Evolutionary conservation across 495 filamentous ascomycete species (phyloP), one percentile per base, ranked within the genome.

Genomic region (Trichoderma parareesei): DNA sequence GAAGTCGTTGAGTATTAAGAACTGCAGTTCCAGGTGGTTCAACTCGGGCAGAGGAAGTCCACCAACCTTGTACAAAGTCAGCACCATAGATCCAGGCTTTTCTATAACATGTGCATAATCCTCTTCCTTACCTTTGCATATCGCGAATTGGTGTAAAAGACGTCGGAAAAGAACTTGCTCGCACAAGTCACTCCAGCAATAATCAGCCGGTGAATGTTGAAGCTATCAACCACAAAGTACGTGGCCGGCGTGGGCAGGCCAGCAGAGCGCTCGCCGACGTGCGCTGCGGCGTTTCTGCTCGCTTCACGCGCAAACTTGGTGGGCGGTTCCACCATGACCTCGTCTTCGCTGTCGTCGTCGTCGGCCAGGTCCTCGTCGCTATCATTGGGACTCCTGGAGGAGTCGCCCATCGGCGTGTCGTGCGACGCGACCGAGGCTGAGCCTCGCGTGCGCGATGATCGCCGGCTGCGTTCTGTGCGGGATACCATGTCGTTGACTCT

Each of bases 131-230:
- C 94, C 89, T 98, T 99, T 67, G 95, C 94, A 74, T 99, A 99
- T 84, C 94, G 82, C 57, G 95, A 98, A 77, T 99, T 99, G 18
- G 94, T 99, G 71, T 98, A 99, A 71, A 99, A 99, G 53, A 98
- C 92, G 79, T 99, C 94, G 4, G 93, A 97, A 75, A 99, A 99
- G 82, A 98, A 99, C 78, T 99, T 99, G 84, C 93, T 97, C 11
- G 95, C 93, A 75, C 95, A 98, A 16, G 94, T 98, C 59, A 99
- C 95, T 27, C 93, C 94, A 9, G 94, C 92, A 74, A 99, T 99
- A 57, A 98, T 93, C 63, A 99, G 79, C 38, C 94, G 88, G 70
- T 99, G 94, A 68, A 99, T 99, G 76, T 99, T 99, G 76, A 94
- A 99, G 73, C 93, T 97, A 78, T 99, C 94, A 2, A 98, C 94